Percentiles rank a stretch among this genome's conserved stretches.
phyloP scores from a whole-genome alignment of 208 protist species.

The Herpetomonas muscarum region DNA sequence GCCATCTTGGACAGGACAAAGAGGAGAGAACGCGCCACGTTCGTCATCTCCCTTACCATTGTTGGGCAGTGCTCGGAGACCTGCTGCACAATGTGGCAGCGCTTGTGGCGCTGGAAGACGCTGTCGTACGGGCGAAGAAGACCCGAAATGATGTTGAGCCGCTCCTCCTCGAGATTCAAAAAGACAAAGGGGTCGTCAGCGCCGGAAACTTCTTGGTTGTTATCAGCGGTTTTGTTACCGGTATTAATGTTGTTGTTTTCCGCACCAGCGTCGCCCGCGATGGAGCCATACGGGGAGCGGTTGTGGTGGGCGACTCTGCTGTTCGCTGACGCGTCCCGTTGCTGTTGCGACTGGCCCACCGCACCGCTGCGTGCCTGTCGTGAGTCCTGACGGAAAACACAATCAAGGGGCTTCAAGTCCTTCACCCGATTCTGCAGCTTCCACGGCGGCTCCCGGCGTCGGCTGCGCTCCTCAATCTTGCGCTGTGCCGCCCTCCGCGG shows the following conservation, averaged over 20 bases:
- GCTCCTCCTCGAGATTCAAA: conserved; percentile 31
- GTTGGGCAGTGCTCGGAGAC: conserved; percentile 30
- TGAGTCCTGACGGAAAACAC: conserved; percentile 26
- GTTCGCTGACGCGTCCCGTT: too few relatives aligned
- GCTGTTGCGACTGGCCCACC: too few relatives aligned
- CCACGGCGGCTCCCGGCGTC: not conserved
- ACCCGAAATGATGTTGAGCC: conserved; percentile 24
- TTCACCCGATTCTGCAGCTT: conserved; percentile 22
- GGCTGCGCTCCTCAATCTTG: not conserved
- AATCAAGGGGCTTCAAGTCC: conserved; percentile 28
- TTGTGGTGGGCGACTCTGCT: too few relatives aligned
- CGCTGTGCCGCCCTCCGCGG: not conserved
- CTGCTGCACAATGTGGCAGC: conserved; percentile 41
- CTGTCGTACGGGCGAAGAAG: conserved; percentile 32
- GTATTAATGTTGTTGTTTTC: too few relatives aligned
- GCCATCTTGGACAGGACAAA: conserved; percentile 26
- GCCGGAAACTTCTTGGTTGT: conserved; percentile 13
- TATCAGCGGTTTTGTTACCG: conserved; percentile 1
- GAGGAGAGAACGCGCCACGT: conserved; percentile 34
- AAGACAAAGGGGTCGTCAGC: conserved; percentile 32
- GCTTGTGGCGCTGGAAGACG: conserved; percentile 36
- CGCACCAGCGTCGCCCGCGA: not conserved
- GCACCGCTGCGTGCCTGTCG: too few relatives aligned
- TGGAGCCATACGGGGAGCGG: too few relatives aligned
- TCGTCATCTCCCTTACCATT: conserved; percentile 19